These are phyloP conservation scores for Avena sativa DNA, from an alignment of 176 grass and related monocot genomes.

Conservation along the genomic window DNA sequence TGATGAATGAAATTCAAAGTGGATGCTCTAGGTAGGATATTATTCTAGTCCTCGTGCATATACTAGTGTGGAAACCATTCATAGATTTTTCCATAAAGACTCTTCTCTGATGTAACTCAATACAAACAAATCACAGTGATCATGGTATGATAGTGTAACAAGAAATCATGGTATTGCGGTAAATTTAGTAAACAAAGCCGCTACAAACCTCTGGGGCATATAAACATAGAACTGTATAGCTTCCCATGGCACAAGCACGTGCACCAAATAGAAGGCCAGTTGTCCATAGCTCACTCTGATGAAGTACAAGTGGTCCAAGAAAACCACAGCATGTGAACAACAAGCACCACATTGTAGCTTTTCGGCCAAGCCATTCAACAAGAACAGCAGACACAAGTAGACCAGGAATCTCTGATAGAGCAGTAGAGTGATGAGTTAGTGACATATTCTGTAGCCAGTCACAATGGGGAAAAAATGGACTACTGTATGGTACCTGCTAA, in stretches of 20 bases:
- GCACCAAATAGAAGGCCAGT: conserved; percentile 76
- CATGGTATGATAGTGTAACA: background rate
- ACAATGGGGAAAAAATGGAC: background rate
- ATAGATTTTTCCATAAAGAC: background rate
- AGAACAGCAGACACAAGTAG: conserved; percentile 63
- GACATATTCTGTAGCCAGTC: background rate
- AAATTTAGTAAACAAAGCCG: background rate
- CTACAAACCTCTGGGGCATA: conserved; percentile 78
- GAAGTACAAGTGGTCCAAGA: conserved; percentile 61
- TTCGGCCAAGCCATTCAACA: conserved; percentile 74
- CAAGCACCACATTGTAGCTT: conserved; percentile 72
- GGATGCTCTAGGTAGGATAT: background rate
- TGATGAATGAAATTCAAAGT: background rate
- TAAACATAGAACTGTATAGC: conserved; percentile 63
- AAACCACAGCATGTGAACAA: conserved; percentile 71
- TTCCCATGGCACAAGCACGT: conserved; percentile 67
- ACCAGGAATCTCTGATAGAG: conserved; percentile 69
- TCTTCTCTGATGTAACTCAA: background rate
- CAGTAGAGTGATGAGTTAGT: conserved; percentile 19
- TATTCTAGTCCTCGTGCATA: background rate
- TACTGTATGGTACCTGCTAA: conserved; percentile 61
- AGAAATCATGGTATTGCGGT: background rate
- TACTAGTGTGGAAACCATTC: background rate
- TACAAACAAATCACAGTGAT: background rate
- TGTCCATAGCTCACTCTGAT: conserved; percentile 72